Evolutionary conservation across 805 yeast genomes (phyloP).

Genomic region (Dipodascus geniculatus): DNA sequence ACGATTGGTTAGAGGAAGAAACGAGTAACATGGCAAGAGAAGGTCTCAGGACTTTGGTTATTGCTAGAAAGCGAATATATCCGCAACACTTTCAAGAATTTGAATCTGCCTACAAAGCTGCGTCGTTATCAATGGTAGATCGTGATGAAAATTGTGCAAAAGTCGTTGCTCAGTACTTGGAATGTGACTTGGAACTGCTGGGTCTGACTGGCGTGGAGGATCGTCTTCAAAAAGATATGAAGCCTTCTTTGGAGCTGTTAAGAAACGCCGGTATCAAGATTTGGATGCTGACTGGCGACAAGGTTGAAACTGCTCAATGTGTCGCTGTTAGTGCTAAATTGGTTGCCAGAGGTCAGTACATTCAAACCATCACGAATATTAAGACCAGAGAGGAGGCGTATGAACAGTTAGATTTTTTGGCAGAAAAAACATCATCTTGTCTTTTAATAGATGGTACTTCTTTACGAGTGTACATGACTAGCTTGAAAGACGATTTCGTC

Average conservation of each 20-base stretch:
- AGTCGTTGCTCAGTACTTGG: slow-evolving; percentile 59
- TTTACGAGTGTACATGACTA: slow-evolving; percentile 51
- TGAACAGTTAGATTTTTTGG: slow-evolving; percentile 61
- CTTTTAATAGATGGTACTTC: slow-evolving; percentile 92
- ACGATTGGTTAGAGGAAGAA: slow-evolving; percentile 97
- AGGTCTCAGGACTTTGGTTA: slow-evolving; percentile 88
- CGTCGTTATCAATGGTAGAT: slow-evolving; percentile 66
- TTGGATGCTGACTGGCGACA: slow-evolving; percentile 99
- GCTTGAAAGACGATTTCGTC: slow-evolving; percentile 62
- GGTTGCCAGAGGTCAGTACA: slow-evolving; percentile 86
- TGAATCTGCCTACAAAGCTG: slow-evolving; percentile 50
- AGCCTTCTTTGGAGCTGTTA: slow-evolving; percentile 79
- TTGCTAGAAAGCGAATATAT: slow-evolving; percentile 70
- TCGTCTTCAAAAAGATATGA: slow-evolving; percentile 81
- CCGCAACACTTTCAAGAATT: slow-evolving; percentile 48
- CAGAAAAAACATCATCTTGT: slow-evolving; percentile 53
- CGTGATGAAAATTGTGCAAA: slow-evolving; percentile 67
- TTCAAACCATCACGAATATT: slow-evolving; percentile 70
- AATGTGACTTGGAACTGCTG: slow-evolving; percentile 68
- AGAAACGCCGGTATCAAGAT: slow-evolving; percentile 95
- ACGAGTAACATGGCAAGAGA: slow-evolving; percentile 97
- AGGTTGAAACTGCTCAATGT: slow-evolving; percentile 96
- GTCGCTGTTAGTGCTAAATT: slow-evolving; percentile 93
- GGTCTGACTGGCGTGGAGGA: slow-evolving; percentile 98
- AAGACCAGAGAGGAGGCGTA: slow-evolving; percentile 52